A percentile compares a stretch with the other conserved stretches of the same genome.
Evolutionary conservation across 305 asterid species (phyloP).

Genomic region (Salvia sclarea): DNA sequence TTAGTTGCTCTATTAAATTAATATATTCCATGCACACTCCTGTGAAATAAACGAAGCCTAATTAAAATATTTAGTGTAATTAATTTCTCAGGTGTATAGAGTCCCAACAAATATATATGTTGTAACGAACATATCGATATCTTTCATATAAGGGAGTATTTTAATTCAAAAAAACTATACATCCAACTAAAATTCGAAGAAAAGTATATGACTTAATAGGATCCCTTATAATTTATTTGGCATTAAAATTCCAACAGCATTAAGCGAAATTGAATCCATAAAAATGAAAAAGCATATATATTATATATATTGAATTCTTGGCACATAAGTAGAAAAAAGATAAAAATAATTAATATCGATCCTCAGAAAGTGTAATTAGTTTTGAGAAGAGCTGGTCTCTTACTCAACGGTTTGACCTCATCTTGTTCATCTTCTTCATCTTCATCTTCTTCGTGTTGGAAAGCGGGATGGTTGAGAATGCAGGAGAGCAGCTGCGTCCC

Average conservation of each 20-base stretch:
- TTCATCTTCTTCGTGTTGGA: constrained; percentile 43
- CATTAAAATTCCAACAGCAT: not conserved
- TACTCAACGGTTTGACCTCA: constrained; percentile 40
- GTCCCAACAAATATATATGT: too few species aligned
- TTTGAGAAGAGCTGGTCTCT: constrained; percentile 37
- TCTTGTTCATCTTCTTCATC: constrained; percentile 13
- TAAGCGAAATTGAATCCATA: not conserved
- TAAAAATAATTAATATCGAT: not conserved
- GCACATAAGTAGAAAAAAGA: not conserved
- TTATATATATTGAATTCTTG: too few species aligned
- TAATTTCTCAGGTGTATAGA: not conserved
- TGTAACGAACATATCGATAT: too few species aligned
- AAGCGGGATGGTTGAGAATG: constrained; percentile 70
- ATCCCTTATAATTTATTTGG: too few species aligned
- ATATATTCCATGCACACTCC: not conserved
- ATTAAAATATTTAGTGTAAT: too few species aligned
- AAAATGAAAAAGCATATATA: not conserved
- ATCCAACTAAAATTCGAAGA: not conserved
- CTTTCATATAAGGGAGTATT: too few species aligned
- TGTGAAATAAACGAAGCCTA: too few species aligned
- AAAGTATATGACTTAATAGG: too few species aligned
- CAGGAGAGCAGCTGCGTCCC: constrained; percentile 70
- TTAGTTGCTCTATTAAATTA: not conserved
- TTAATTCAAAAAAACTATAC: too few species aligned
- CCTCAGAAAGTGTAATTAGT: constrained; percentile 63